Conservation (phyloP, 441 rosid species). For the Manihot esculenta region DNA sequence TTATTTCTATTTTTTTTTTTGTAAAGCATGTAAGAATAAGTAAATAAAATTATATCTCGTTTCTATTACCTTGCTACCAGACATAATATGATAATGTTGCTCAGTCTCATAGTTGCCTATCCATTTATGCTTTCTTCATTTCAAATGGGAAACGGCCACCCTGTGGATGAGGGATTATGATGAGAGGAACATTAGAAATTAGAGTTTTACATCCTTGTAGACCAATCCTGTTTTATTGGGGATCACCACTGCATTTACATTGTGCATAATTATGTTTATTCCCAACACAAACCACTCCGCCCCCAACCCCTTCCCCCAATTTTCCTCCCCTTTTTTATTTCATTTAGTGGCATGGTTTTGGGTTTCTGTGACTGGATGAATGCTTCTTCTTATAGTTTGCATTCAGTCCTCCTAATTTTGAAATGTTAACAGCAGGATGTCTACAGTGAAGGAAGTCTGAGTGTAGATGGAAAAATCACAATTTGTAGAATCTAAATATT, state of each 20-base stretch:
- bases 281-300: too few relatives aligned
- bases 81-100: conserved; percentile 2
- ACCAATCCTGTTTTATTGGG: neutral
- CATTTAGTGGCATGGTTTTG: neutral
- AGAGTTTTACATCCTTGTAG: neutral
- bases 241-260: neutral
- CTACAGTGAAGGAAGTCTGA: neutral
- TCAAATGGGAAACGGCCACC: neutral
- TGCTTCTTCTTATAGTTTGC: neutral
- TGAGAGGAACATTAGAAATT: conserved; percentile 1
- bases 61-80: neutral
- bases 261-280: too few relatives aligned
- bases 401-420: neutral
- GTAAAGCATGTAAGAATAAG: neutral
- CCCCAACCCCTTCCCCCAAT: neutral
- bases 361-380: neutral
- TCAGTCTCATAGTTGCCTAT: neutral
- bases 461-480: neutral
- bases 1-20: too few relatives aligned
- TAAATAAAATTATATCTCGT: neutral
- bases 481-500: neutral
- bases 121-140: neutral
- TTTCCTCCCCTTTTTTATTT: neutral
- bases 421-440: neutral
- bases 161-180: neutral